These are phyloP conservation scores for Omphalea diandra DNA, from an alignment of 441 rosid genomes.

Conservation along the genomic window DNA sequence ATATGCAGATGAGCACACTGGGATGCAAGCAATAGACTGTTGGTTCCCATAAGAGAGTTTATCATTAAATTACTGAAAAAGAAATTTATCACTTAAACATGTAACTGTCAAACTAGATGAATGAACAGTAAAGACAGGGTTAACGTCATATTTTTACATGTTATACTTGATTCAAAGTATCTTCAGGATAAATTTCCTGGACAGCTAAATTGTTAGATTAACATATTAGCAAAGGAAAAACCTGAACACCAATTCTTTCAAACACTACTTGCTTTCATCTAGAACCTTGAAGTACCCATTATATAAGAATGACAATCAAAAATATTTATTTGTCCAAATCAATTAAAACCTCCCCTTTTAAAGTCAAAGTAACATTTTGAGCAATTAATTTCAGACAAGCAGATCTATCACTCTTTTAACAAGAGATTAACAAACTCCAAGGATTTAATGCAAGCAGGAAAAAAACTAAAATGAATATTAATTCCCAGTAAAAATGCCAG, in stretches of 20 bases:
- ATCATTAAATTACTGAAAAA: background rate
- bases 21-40: background rate
- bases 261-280: background rate
- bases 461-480: background rate
- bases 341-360: background rate
- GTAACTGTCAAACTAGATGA: background rate
- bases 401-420: background rate
- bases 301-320: background rate
- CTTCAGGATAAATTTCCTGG: background rate
- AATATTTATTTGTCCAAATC: background rate
- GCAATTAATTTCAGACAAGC: background rate
- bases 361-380: background rate
- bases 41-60: background rate
- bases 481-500: background rate
- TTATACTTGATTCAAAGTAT: background rate
- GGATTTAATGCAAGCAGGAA: background rate
- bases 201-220: background rate
- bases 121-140: too few species aligned
- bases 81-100: background rate
- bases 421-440: background rate
- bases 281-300: background rate
- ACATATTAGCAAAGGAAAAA: background rate
- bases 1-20: background rate
- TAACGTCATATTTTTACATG: background rate
- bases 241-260: background rate